These are phyloP conservation scores for Typha latifolia DNA, from an alignment of 176 grass and related monocot species.

Conservation along the genomic window DNA sequence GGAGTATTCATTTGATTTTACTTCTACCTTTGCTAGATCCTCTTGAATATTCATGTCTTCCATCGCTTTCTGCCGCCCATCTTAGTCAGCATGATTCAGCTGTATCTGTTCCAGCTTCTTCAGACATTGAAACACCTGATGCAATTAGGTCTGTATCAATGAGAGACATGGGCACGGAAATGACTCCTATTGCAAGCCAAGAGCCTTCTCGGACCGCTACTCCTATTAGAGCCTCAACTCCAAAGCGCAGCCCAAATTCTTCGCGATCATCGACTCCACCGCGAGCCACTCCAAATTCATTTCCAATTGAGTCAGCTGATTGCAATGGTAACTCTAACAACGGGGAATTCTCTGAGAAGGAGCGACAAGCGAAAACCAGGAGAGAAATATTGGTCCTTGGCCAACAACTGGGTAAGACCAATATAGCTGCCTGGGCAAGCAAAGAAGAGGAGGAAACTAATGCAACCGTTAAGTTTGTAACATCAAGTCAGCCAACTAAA, in stretches of 20 bases:
- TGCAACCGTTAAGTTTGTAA: conserved; percentile 38
- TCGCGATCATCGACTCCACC: conserved; percentile 60
- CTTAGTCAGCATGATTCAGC: conserved; percentile 61
- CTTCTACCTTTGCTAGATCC: too few species aligned
- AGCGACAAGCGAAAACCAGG: conserved; percentile 62
- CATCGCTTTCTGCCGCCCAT: conserved; percentile 44
- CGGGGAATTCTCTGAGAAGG: conserved; percentile 47
- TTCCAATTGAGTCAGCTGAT: conserved; percentile 15
- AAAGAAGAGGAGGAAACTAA: conserved; percentile 87
- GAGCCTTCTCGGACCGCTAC: conserved; percentile 91
- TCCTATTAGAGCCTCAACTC: conserved; percentile 46
- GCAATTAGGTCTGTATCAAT: conserved; percentile 83
- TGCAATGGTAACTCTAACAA: conserved; percentile 37
- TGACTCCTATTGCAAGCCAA: conserved; percentile 96
- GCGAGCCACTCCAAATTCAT: conserved; percentile 5
- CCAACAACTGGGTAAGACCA: conserved; percentile 80
- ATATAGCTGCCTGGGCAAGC: conserved; percentile 87
- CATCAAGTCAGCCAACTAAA: conserved; percentile 38
- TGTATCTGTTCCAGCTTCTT: conserved; percentile 35
- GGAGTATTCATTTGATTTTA: too few species aligned
- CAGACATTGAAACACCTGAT: conserved; percentile 52
- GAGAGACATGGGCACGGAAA: conserved; percentile 98
- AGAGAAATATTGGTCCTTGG: conserved; percentile 90
- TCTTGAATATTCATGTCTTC: background rate
- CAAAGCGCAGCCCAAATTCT: conserved; percentile 45